A percentile compares a stretch with the other conserved stretches of the same genome.
Conservation (phyloP, 2,329 filamentous ascomycete species). For the Laburnicola sp. region DNA sequence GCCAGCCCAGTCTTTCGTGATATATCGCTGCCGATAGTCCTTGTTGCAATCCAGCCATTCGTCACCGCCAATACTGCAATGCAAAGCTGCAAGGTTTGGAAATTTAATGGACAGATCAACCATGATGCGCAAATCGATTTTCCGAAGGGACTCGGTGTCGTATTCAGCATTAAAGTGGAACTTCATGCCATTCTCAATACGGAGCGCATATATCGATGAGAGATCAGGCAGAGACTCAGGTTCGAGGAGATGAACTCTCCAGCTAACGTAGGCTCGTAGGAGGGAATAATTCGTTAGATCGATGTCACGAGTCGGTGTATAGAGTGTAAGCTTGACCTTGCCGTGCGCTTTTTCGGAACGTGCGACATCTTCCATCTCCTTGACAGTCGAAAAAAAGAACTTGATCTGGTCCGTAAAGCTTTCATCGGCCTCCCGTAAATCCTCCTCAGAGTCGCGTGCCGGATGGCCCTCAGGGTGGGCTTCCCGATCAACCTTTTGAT, state of each 20-base stretch:
- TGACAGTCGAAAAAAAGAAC: conserved; percentile 2
- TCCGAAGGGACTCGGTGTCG: not conserved
- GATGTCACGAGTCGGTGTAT: conserved; percentile 1
- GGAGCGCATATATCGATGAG: not conserved
- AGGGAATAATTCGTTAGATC: not conserved
- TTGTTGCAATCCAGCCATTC: conserved; percentile 1
- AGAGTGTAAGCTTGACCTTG: conserved; percentile 3
- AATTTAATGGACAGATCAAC: conserved; percentile 1
- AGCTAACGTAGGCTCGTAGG: conserved; percentile 5
- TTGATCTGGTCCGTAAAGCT: conserved; percentile 3
- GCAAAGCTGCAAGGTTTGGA: conserved; percentile 1
- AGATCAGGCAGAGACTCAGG: conserved; percentile 2
- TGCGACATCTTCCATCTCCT: conserved; percentile 1
- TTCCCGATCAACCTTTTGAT: conserved; percentile 1
- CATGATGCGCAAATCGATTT: not conserved
- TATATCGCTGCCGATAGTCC: not conserved
- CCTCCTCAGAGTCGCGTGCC: not conserved
- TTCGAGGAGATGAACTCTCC: conserved; percentile 4
- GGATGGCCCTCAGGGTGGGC: not conserved
- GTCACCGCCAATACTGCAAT: conserved; percentile 4
- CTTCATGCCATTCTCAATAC: not conserved
- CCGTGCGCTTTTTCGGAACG: not conserved
- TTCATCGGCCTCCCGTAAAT: conserved; percentile 1
- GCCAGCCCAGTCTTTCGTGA: conserved; percentile 4
- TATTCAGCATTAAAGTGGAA: not conserved